Evolutionary conservation across 352 stramenopile species (phyloP).

Genomic region (Globisporangium canariense): DNA sequence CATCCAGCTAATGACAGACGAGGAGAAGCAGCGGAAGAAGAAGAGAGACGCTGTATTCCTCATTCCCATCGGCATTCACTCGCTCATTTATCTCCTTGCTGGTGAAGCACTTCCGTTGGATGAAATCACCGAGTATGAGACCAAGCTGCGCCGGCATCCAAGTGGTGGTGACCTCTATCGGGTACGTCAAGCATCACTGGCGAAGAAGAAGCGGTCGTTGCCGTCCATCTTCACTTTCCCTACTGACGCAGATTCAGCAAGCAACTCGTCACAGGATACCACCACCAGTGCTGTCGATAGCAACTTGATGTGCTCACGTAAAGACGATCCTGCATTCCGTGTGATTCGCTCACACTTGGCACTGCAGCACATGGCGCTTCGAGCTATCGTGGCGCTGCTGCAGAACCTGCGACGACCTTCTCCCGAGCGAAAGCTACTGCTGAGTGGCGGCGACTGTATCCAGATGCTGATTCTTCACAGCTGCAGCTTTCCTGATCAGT

Average conservation of each 20-base stretch:
- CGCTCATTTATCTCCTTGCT: slow-evolving; percentile 34
- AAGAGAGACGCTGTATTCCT: slow-evolving; percentile 23
- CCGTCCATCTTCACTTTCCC: slow-evolving; percentile 45
- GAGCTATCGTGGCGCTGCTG: slow-evolving; percentile 29
- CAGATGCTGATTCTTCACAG: slow-evolving; percentile 5
- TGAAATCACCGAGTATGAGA: slow-evolving; percentile 40
- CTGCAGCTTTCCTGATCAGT: not conserved
- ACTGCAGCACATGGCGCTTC: slow-evolving; percentile 31
- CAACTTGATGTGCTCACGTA: not conserved
- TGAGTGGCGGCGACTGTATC: not conserved
- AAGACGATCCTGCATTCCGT: not conserved
- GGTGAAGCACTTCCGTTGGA: slow-evolving; percentile 34
- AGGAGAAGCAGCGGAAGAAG: not conserved
- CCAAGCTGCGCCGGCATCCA: not conserved
- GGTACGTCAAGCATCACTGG: not conserved
- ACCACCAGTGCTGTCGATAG: not conserved
- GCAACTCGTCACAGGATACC: not conserved
- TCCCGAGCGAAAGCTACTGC: slow-evolving; percentile 28
- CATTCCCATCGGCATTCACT: slow-evolving; percentile 35
- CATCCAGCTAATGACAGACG: slow-evolving; percentile 19
- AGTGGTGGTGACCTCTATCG: not conserved
- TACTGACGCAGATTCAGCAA: not conserved
- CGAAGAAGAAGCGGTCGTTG: slow-evolving; percentile 16
- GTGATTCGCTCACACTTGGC: slow-evolving; percentile 16
- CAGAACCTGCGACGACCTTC: slow-evolving; percentile 33